Conservation (phyloP, 768 basidiomycete genomes). For the Suillus cothurnatus region DNA sequence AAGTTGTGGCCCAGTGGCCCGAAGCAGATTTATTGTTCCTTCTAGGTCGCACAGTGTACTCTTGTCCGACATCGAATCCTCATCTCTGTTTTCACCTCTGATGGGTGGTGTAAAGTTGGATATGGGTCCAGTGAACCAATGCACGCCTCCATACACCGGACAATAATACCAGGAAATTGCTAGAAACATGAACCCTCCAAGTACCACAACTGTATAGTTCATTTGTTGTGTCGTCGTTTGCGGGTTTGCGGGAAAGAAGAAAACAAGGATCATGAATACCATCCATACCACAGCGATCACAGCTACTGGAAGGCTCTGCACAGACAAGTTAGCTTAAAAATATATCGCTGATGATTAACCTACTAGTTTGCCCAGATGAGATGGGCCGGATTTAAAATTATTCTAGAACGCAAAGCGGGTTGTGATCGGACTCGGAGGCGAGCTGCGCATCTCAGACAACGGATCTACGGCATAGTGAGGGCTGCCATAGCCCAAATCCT, state of each 20-base stretch:
- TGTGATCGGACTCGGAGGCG: neutral
- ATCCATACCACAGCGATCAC: conserved; percentile 37
- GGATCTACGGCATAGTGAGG: no score
- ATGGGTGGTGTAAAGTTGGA: conserved; percentile 11
- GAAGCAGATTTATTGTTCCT: neutral
- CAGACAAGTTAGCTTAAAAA: neutral
- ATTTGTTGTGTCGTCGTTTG: neutral
- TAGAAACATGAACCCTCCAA: conserved; percentile 32
- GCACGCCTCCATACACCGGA: conserved; percentile 27
- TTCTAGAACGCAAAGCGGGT: neutral
- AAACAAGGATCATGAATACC: conserved; percentile 36
- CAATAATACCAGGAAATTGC: conserved; percentile 11
- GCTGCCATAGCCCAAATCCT: no score
- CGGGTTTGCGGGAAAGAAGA: conserved; percentile 21
- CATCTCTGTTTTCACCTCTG: neutral
- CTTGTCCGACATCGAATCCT: neutral
- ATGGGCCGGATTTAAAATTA: neutral
- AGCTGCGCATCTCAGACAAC: no score
- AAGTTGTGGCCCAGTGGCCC: neutral
- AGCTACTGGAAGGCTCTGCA: conserved; percentile 31
- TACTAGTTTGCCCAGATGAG: neutral
- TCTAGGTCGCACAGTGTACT: neutral
- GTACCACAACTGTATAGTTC: conserved; percentile 19
- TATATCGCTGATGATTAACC: neutral
- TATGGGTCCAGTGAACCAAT: conserved; percentile 33